Base-by-base conservation (phyloP, 2,329 filamentous ascomycete genomes). In the Fusarium illudens region DNA sequence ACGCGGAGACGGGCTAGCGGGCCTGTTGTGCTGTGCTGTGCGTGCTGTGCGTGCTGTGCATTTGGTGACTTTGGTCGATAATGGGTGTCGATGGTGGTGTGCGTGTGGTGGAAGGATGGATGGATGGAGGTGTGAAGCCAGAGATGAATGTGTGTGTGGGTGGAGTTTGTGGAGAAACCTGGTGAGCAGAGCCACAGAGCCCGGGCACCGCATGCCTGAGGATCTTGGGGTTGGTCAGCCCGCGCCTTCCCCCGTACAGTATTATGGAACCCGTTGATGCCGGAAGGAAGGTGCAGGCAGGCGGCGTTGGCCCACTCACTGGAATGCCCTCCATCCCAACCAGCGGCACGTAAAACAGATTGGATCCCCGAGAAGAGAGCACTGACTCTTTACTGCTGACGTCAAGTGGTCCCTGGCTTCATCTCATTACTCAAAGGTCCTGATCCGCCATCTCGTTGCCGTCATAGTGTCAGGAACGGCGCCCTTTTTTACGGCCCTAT, bases 101-200 rank as follows among this genome's bases (percentile, higher is more conserved):
- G 34, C 13, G 22, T 37, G 33, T 17, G 22, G 17, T 4, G 36
- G 29, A 17, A 20, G 13, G 33, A 36, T 25, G 51, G 22, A 17
- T 4, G 36, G 29, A 17, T 30, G 13, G 33, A 36, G 34, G 51
- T 29, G 36, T 55, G 51, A 37, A 42, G 33, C 34, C 17, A 42
- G 34, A 29, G 22, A 54, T 27, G n/a, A 37, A 12, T 22, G 29
- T 37, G 27, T 22, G 27, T 20, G 8, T 1, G n/a, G 22, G 46
- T 37, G 46, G 61, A 53, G 62, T 64, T 64, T 63, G 61, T 49
- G 62, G 61, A 34, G 52, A 58, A 62, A 49, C 53, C 53, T 54
- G 32, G 52, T 44, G n/a, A 39, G 46, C 17, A 42, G 17, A 49
- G 17, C 22, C 22, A 13, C 36, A n/a, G n/a, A n/a, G n/a, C n/a